Percentiles rank a stretch among this genome's conserved stretches.
These are phyloP conservation scores for Trichoderma sp. DNA, from an alignment of 2,329 filamentous ascomycete genomes.

Conservation along the genomic window DNA sequence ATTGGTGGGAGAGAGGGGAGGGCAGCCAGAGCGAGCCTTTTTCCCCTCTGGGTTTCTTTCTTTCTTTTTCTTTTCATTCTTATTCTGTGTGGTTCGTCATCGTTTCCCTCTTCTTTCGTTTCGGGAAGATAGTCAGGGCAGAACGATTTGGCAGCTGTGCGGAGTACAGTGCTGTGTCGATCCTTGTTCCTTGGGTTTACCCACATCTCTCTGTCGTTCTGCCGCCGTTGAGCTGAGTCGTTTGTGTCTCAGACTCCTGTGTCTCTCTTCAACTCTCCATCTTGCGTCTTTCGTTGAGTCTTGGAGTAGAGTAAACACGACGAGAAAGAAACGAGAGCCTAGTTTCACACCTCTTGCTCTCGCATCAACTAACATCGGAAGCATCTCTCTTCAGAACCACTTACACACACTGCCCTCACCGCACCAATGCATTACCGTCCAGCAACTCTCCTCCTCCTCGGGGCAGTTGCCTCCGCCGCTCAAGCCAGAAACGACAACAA, in stretches of 20 bases:
- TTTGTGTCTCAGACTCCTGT: background rate
- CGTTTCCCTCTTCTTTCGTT: background rate
- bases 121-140: background rate
- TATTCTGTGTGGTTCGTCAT: background rate
- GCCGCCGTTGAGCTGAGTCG: background rate
- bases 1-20: background rate
- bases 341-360: background rate
- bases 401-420: background rate
- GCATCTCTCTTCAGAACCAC: background rate
- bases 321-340: no score
- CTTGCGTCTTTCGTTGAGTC: background rate
- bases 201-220: background rate
- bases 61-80: background rate
- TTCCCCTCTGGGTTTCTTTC: background rate
- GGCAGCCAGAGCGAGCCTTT: background rate
- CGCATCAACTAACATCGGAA: background rate
- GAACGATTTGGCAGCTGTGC: background rate
- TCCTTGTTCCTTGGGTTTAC: background rate
- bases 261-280: background rate
- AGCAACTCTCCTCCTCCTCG: slow-evolving; percentile 25
- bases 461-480: slow-evolving; percentile 13
- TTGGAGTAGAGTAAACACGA: background rate
- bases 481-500: slow-evolving; percentile 26
- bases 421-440: slow-evolving; percentile 12
- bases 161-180: background rate